Evolutionary conservation across 495 filamentous ascomycete species (phyloP).

Genomic region (Xylaria curta): DNA sequence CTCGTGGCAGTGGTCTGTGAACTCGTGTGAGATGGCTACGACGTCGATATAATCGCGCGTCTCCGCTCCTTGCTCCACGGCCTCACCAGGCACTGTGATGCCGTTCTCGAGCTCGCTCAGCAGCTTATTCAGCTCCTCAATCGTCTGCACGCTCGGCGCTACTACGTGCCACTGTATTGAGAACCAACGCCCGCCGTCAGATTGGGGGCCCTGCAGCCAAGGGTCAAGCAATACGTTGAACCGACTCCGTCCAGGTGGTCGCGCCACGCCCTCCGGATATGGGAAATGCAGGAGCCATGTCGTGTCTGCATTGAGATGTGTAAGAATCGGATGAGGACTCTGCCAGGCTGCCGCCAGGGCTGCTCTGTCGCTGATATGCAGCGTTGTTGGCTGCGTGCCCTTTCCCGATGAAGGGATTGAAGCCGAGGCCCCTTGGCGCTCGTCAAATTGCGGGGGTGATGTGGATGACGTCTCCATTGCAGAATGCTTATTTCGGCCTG

Average conservation of each 20-base stretch:
- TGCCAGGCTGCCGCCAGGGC: background rate
- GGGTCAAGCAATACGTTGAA: constrained; percentile 65
- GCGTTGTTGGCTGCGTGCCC: background rate
- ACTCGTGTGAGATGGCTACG: constrained; percentile 60
- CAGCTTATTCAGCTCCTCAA: constrained; percentile 43
- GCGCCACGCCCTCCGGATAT: constrained; percentile 44
- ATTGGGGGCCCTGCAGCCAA: constrained; percentile 59
- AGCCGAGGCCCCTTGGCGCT: background rate
- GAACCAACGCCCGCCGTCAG: constrained; percentile 61
- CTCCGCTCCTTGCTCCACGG: background rate
- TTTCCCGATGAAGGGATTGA: background rate
- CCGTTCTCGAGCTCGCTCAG: constrained; percentile 42
- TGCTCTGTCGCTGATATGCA: constrained; percentile 20
- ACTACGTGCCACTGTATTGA: constrained; percentile 61
- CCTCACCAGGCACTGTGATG: constrained; percentile 7
- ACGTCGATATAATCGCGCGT: constrained; percentile 45
- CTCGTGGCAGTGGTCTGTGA: constrained; percentile 65
- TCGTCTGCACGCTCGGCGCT: constrained; percentile 51
- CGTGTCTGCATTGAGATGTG: constrained; percentile 66
- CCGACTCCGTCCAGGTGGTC: constrained; percentile 36
- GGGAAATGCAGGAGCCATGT: constrained; percentile 63
- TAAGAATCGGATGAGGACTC: constrained; percentile 53
- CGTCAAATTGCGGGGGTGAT: background rate
- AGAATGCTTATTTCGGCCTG: background rate
- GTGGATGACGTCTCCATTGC: constrained; percentile 10